Evolutionary conservation across 2,329 filamentous ascomycete genomes (phyloP).

Genomic region (Stromatinia cepivora): DNA sequence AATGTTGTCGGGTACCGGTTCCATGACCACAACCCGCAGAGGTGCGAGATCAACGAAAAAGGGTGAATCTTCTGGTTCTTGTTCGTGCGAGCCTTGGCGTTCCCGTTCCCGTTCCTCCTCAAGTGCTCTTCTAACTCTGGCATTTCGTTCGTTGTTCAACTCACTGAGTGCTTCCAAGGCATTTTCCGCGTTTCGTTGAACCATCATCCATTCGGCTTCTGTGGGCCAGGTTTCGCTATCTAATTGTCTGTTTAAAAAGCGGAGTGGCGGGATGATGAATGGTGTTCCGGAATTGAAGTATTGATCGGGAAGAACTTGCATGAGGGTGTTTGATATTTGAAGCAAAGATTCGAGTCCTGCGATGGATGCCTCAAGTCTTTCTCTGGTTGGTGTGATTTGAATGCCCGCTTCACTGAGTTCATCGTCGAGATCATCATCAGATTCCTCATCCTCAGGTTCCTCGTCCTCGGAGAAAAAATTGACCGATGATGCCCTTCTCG

Average conservation of each 20-base stretch:
- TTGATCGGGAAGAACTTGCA: not conserved
- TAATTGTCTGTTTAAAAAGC: not conserved
- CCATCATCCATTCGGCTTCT: not conserved
- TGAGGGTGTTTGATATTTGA: not conserved
- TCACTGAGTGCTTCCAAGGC: not conserved
- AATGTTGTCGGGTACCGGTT: not conserved
- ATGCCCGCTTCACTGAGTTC: no score
- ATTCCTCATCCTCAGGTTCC: not conserved
- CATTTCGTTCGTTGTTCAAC: not conserved
- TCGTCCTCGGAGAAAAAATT: no score
- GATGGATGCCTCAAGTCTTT: not conserved
- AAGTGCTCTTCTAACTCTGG: not conserved
- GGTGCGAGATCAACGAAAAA: not conserved
- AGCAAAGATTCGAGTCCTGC: not conserved
- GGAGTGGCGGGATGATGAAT: not conserved
- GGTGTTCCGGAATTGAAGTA: not conserved
- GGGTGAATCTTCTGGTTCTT: no score
- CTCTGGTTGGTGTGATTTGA: not conserved
- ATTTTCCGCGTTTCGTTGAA: not conserved
- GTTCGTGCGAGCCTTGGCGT: not conserved
- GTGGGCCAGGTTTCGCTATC: not conserved
- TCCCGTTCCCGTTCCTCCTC: not conserved
- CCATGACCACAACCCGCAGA: not conserved
- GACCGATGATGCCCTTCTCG: no score
- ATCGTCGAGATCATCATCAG: not conserved